Percentiles rank a stretch among this genome's conserved stretches.
These are phyloP conservation scores for Strombidium stylifer DNA, from an alignment of 73 alveolate genomes.

Conservation along the genomic window DNA sequence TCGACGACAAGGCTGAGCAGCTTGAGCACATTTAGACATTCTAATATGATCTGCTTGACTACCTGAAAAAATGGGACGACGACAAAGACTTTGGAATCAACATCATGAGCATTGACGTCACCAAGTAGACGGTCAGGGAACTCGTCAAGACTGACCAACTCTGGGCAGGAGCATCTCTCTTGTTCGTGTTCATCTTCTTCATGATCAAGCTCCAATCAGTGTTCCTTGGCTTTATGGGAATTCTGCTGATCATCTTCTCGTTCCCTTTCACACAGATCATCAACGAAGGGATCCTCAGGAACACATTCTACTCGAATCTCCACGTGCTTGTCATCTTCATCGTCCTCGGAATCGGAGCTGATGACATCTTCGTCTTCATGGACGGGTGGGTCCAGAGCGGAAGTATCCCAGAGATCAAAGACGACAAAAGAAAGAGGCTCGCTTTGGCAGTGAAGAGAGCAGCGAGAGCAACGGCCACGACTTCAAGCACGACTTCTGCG, in stretches of 20 bases:
- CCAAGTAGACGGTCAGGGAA: no score
- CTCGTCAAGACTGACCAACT: no score
- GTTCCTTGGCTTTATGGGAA: slow-evolving; percentile 26
- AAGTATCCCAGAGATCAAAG: background rate
- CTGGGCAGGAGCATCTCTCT: background rate
- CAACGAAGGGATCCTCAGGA: slow-evolving; percentile 19
- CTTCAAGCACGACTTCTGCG: slow-evolving; percentile 31
- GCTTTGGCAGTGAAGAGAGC: slow-evolving; percentile 28
- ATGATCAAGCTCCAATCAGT: background rate
- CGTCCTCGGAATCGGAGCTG: slow-evolving; percentile 71
- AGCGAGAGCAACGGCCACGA: slow-evolving; percentile 26
- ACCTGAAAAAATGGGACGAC: no score
- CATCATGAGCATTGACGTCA: no score
- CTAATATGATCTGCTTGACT: no score
- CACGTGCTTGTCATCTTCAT: slow-evolving; percentile 54
- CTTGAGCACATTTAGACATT: no score
- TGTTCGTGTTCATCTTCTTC: slow-evolving; percentile 14
- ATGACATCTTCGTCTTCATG: slow-evolving; percentile 50
- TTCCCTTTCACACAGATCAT: slow-evolving; percentile 31
- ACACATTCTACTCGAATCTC: slow-evolving; percentile 32
- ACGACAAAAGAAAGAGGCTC: background rate
- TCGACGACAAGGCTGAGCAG: no score
- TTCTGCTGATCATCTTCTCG: slow-evolving; percentile 22
- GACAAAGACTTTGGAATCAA: no score
- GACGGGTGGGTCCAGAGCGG: slow-evolving; percentile 49